Conservation (phyloP, 2,329 filamentous ascomycete genomes). For the Orbilia ellipsospora region DNA sequence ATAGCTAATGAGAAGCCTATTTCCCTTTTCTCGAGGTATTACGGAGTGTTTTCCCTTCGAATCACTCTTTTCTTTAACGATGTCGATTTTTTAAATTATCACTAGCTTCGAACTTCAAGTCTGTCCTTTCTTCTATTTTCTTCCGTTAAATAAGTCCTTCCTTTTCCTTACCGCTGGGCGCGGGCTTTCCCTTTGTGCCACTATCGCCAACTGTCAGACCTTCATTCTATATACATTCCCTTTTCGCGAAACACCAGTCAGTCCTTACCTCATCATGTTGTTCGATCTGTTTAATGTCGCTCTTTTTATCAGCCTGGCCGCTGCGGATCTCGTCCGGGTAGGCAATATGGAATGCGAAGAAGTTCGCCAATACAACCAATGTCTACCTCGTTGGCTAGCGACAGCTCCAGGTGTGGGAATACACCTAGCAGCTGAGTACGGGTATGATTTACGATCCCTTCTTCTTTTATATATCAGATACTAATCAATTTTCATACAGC, state of each 20-base stretch:
- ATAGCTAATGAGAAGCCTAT: not conserved
- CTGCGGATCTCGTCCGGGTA: slow-evolving; percentile 17
- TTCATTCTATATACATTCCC: not conserved
- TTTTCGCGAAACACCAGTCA: not conserved
- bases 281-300: not conserved
- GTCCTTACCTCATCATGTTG: slow-evolving; percentile 4
- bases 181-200: too few species aligned
- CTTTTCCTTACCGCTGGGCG: too few species aligned
- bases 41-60: slow-evolving; percentile 2
- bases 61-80: not conserved
- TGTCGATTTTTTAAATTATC: not conserved
- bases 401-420: slow-evolving; percentile 20
- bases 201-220: not conserved
- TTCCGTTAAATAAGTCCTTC: not conserved
- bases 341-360: slow-evolving; percentile 23
- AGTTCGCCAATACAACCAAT: slow-evolving; percentile 17
- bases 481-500: not conserved
- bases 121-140: not conserved
- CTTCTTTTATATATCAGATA: not conserved
- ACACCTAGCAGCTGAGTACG: slow-evolving; percentile 24
- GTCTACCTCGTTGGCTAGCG: slow-evolving; percentile 22
- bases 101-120: not conserved
- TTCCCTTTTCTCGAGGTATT: slow-evolving; percentile 5
- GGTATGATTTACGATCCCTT: slow-evolving; percentile 1
- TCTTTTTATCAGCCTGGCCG: slow-evolving; percentile 9